Base-by-base conservation (phyloP, 768 basidiomycete genomes). In the Mycena leptocephala region DNA sequence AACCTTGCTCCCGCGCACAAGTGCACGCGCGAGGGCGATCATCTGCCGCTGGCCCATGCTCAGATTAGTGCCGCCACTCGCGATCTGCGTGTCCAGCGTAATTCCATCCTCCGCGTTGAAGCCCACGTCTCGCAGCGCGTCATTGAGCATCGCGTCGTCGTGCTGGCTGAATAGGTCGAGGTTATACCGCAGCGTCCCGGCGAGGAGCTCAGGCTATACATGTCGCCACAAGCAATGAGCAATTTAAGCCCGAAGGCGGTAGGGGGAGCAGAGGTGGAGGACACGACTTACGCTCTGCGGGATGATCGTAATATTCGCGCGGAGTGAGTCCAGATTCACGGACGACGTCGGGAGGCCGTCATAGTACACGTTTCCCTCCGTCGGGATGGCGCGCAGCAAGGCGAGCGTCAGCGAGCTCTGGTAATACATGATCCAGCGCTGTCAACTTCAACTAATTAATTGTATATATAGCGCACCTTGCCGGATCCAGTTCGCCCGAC, bases 241-340 rank as follows among this genome's bases (percentile, higher is more conserved):
- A 33, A 39, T 63, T 22, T n/a, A n/a, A 7, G 30, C 16, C 3
- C 13, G 24, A 41, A 39, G 28, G 22, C 30, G 33, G 32, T 20
- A 48, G 4, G 13, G 13, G 28, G 7, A 53, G 24, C 33, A 18
- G 35, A 24, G 24, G 24, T 6, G 39, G 37, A 22, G 18, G 26
- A n/a, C n/a, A n/a, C n/a, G 14, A 81, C 86, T 74, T 43, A 88
- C 88, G 32, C 87, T 82, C 75, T 90, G 89, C 5, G 89, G 90
- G 39, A 91, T 93, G 76, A 93, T 91, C 3, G 92, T 93, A 70
- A 94, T 89, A 70, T 88, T 89, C 2, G 88, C 86, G 53, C 93
- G 85, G 56, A 94, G 83, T 9, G 85, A 87, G 76, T 93, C 88
- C 16, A 94, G 84, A 77, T 92, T 92, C 73, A 94, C 81, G 6